These are phyloP conservation scores for Zea mays DNA, from an alignment of 176 grass and related monocot species.

Conservation along the genomic window DNA sequence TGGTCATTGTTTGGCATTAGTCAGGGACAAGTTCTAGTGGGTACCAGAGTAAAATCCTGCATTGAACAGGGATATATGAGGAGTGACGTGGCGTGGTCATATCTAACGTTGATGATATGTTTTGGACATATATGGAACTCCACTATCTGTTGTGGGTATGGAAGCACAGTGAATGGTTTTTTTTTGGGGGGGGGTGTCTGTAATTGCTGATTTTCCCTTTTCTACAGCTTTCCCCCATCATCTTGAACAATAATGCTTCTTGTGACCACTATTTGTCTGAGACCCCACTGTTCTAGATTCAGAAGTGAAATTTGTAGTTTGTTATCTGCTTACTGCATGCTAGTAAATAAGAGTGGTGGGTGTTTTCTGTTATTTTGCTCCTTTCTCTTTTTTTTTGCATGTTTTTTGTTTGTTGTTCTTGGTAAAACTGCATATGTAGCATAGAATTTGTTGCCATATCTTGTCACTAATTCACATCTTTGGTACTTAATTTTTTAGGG, in stretches of 20 bases:
- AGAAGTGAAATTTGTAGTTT: background rate
- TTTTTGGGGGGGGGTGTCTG: too few relatives aligned
- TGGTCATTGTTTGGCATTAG: slow-evolving; percentile 19
- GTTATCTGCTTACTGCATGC: background rate
- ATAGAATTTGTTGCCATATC: slow-evolving; percentile 9
- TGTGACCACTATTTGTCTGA: slow-evolving; percentile 6
- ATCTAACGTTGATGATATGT: background rate
- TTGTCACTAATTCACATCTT: slow-evolving; percentile 13
- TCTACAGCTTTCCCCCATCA: too few relatives aligned
- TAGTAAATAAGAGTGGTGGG: background rate
- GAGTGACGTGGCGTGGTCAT: background rate
- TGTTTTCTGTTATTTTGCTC: slow-evolving; percentile 11
- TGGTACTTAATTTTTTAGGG: slow-evolving; percentile 53
- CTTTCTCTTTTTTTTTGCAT: slow-evolving; percentile 3
- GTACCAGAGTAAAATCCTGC: slow-evolving; percentile 5
- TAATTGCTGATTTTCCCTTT: background rate
- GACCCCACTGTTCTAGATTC: background rate
- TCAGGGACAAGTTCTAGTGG: slow-evolving; percentile 26
- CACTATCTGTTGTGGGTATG: background rate
- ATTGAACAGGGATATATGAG: slow-evolving; percentile 2
- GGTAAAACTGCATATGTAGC: background rate
- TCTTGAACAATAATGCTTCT: background rate
- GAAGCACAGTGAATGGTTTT: slow-evolving; percentile 19
- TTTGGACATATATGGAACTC: background rate
- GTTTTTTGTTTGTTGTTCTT: background rate